Evolutionary conservation across 2,329 filamentous ascomycete genomes (phyloP), one percentile per base, ranked within the genome.

Genomic region (Trichoderma brevicompactum): DNA sequence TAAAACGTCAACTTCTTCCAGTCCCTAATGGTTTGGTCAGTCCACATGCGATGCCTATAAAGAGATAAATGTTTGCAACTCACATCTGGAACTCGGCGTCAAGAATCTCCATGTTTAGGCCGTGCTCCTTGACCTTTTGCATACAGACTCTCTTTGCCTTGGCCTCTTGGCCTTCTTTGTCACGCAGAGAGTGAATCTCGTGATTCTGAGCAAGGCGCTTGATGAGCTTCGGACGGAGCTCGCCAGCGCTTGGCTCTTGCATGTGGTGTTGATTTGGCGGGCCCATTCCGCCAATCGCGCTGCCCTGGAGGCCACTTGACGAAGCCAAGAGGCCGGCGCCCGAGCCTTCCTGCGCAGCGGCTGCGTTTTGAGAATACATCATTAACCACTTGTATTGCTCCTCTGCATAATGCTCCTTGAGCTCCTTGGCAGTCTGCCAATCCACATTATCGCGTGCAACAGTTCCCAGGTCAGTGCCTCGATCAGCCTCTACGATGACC

Each of bases 1-100:
- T 97, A 99, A 79, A 98, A 98, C 0, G 96, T 99, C 64, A 99
- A 82, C 77, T 99, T 99, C 80, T 98, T 97, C 88, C 93, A 97
- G 76, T 99, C 95, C 89, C 94, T 97, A 71, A 34, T 10, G 32
- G 52, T 46, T 17, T 32, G 13, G 49, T 63, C 32, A 63, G 60
- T 23, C 7, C 12, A 63, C 17, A 53, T 28, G 23, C 3, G 6
- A 23, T 54, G 7, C 3, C 32, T 13, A 23, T n/a, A 13, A 34
- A 23, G 7, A 52, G 15, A 28, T 3, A 8, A 19, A 3, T 19
- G n/a, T 13, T 28, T 13, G 3, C 8, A 65, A 84, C 92, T 86
- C 82, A 96, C 94, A 97, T 96, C 75, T 99, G 95, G 75, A 97
- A 99, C 76, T 99, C 95, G 5, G 95, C 95, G 79, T 99, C 95